Conservation (phyloP, 768 basidiomycete genomes). For the Favolaschia claudopus region DNA sequence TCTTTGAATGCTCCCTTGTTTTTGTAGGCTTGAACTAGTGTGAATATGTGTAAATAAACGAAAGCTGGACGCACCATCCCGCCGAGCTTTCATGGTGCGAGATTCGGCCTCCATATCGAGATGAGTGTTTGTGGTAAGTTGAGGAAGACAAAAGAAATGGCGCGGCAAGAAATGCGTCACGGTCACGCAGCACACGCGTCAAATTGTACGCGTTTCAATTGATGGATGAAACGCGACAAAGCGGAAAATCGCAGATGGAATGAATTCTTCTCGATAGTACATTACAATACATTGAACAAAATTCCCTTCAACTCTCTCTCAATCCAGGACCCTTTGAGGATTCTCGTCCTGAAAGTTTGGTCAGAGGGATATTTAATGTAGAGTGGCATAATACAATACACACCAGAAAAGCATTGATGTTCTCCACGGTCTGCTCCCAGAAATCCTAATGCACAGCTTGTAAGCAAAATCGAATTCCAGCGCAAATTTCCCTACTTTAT, state of each 20-base stretch:
- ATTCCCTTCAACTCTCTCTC: background rate
- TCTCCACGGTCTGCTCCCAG: conserved; percentile 62
- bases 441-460: conserved; percentile 45
- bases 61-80: conserved; percentile 59
- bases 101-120: conserved; percentile 60
- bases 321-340: conserved; percentile 28
- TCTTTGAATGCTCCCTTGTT: conserved; percentile 88
- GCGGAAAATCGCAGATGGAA: conserved; percentile 5
- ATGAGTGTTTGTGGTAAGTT: conserved; percentile 32
- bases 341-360: too few species aligned
- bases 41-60: conserved; percentile 35
- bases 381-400: too few species aligned
- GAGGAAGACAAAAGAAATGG: conserved; percentile 34
- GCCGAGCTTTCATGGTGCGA: conserved; percentile 78
- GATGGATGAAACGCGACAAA: conserved; percentile 7
- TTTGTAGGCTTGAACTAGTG: conserved; percentile 82
- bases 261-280: background rate
- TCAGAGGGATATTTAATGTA: too few species aligned
- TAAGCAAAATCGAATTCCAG: background rate
- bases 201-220: too few species aligned
- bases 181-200: background rate
- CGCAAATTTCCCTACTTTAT: conserved; percentile 45
- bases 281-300: background rate
- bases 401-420: conserved; percentile 63
- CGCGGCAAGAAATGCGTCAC: background rate